Conservation (phyloP, 805 yeast species). For the Candida lessepsii region DNA sequence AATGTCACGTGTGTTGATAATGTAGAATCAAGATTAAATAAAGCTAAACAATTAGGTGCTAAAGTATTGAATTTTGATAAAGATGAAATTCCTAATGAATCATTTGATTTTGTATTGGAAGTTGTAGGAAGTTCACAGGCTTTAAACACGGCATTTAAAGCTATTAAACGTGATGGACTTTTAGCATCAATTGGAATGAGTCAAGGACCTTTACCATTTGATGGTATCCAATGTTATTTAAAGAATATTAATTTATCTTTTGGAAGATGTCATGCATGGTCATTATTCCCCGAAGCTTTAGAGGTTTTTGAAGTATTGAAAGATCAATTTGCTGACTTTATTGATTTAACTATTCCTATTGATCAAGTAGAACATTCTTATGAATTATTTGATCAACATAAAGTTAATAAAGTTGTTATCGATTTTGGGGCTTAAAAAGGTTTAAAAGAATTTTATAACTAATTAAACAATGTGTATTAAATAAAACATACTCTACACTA, state of each 20-base stretch:
- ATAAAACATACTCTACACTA: not conserved
- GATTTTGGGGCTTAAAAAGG: constrained; percentile 14
- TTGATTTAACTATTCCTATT: constrained; percentile 47
- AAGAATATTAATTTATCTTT: constrained; percentile 57
- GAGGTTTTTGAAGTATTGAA: constrained; percentile 46
- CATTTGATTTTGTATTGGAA: constrained; percentile 62
- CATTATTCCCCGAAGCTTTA: constrained; percentile 53
- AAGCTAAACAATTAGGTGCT: constrained; percentile 50
- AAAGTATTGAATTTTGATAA: constrained; percentile 43
- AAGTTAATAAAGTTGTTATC: constrained; percentile 56
- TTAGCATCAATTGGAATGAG: constrained; percentile 61
- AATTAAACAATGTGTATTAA: not conserved
- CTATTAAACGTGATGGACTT: constrained; percentile 57
- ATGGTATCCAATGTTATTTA: constrained; percentile 55
- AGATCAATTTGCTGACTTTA: constrained; percentile 47
- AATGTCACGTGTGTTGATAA: constrained; percentile 49
- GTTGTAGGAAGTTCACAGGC: constrained; percentile 58
- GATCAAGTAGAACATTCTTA: constrained; percentile 48
- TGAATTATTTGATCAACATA: constrained; percentile 50
- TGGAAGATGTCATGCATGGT: constrained; percentile 64
- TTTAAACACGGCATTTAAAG: constrained; percentile 48
- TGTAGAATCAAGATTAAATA: constrained; percentile 45
- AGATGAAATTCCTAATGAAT: constrained; percentile 45
- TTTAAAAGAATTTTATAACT: not conserved
- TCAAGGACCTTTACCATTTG: constrained; percentile 55